Percentiles rank a stretch among this genome's conserved stretches.
Conservation (phyloP, 2,329 filamentous ascomycete genomes). For the Ophiocordyceps australis region DNA sequence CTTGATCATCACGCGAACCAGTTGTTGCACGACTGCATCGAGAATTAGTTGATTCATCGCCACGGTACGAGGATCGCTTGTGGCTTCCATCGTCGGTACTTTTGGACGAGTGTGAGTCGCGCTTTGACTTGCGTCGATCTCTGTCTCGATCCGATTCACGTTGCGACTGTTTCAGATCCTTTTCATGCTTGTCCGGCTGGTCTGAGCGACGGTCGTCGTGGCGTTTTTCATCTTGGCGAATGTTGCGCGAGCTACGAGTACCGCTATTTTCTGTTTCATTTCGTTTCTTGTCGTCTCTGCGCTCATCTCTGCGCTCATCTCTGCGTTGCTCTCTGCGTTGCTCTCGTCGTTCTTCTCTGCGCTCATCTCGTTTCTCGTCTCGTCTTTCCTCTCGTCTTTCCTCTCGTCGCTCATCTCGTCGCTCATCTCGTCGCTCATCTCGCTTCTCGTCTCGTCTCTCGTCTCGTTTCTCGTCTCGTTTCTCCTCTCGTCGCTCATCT, state of each 20-base stretch:
- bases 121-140: conserved; percentile 11
- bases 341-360: conserved; percentile 6
- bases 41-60: too few relatives aligned
- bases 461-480: conserved; percentile 5
- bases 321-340: conserved; percentile 4
- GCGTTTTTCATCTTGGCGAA: conserved; percentile 5
- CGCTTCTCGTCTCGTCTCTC: too few relatives aligned
- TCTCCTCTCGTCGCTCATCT: conserved; percentile 6
- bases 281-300: background rate
- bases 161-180: conserved; percentile 6
- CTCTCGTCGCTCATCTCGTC: too few relatives aligned
- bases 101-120: conserved; percentile 11
- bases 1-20: too few relatives aligned
- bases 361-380: too few relatives aligned
- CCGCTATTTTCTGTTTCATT: too few relatives aligned
- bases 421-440: too few relatives aligned
- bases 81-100: conserved; percentile 11
- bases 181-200: conserved; percentile 3
- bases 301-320: background rate
- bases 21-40: too few relatives aligned
- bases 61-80: too few relatives aligned
- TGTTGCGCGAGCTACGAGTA: too few relatives aligned
- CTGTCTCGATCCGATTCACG: conserved; percentile 6
- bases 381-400: too few relatives aligned
- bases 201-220: conserved; percentile 5